These are phyloP conservation scores for Bigelowiella natans DNA, from an alignment of 78 protist species.

Conservation along the genomic window DNA sequence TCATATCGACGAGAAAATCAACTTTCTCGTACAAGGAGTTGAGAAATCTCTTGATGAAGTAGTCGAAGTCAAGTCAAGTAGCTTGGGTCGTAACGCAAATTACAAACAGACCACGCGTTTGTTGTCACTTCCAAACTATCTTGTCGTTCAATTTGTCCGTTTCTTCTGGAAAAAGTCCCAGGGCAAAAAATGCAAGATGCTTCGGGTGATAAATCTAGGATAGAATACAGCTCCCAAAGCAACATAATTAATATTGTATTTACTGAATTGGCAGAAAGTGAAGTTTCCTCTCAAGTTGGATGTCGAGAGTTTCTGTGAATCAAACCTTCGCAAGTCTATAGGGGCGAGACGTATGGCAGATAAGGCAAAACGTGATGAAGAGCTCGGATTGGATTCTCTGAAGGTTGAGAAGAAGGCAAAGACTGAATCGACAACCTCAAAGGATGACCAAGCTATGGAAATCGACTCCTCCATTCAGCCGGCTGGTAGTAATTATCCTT, in stretches of 20 bases:
- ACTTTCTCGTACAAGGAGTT: neutral
- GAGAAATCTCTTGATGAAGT: neutral
- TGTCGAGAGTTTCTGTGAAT: neutral
- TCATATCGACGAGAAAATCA: neutral
- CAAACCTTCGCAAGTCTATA: neutral
- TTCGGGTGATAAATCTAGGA: neutral
- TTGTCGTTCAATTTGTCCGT: constrained; percentile 16
- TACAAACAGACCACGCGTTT: neutral
- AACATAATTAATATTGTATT: no score
- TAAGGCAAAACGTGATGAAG: neutral
- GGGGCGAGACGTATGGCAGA: neutral
- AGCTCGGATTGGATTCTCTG: neutral
- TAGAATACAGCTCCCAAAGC: no score
- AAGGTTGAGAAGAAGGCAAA: no score
- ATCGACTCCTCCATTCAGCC: no score
- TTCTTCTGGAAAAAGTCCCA: constrained; percentile 18
- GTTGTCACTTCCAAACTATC: constrained; percentile 1
- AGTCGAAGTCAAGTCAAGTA: neutral
- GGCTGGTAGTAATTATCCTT: neutral
- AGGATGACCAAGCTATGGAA: no score
- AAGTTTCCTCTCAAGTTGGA: neutral
- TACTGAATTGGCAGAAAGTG: no score
- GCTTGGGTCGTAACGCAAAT: neutral
- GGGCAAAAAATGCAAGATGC: neutral
- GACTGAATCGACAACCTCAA: no score